Percentiles rank a stretch among this genome's conserved stretches.
These are phyloP conservation scores for Cicer arietinum DNA, from an alignment of 306 rosid genomes.

Conservation along the genomic window DNA sequence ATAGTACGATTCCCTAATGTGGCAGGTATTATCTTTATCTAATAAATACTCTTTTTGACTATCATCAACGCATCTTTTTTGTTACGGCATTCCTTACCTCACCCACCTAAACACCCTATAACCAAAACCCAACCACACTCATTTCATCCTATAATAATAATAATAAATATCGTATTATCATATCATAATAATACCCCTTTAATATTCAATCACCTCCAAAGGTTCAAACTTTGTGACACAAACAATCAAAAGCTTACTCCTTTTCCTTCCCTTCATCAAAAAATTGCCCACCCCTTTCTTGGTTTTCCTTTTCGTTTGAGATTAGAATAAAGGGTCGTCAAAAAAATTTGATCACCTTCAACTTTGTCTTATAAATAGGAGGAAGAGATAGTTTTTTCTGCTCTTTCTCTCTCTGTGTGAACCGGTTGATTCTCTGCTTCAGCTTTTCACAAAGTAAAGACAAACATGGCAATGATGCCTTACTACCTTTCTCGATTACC, in stretches of 20 bases:
- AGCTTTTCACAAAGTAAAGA: constrained; percentile 35
- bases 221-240: no score
- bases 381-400: constrained; percentile 5
- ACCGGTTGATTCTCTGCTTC: constrained; percentile 6
- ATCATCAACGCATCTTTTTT: constrained; percentile 36
- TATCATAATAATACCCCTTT: not conserved
- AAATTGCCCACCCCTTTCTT: not conserved
- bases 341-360: not conserved
- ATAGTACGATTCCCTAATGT: not conserved
- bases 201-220: not conserved
- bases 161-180: not conserved
- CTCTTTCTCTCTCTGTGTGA: not conserved
- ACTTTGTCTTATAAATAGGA: not conserved
- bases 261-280: not conserved
- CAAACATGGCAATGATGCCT: constrained; percentile 62
- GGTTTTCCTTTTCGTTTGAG: constrained; percentile 19
- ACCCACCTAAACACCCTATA: constrained; percentile 39
- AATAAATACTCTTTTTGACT: constrained; percentile 3
- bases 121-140: constrained; percentile 48
- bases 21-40: not conserved
- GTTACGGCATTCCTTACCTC: constrained; percentile 52
- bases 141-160: not conserved
- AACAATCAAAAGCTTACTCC: not conserved
- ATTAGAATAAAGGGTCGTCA: constrained; percentile 37
- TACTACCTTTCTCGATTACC: constrained; percentile 78